Evolutionary conservation across 257 asterid genomes (phyloP), one percentile per base, ranked within the genome.

Genomic region (Petunia axillaris): DNA sequence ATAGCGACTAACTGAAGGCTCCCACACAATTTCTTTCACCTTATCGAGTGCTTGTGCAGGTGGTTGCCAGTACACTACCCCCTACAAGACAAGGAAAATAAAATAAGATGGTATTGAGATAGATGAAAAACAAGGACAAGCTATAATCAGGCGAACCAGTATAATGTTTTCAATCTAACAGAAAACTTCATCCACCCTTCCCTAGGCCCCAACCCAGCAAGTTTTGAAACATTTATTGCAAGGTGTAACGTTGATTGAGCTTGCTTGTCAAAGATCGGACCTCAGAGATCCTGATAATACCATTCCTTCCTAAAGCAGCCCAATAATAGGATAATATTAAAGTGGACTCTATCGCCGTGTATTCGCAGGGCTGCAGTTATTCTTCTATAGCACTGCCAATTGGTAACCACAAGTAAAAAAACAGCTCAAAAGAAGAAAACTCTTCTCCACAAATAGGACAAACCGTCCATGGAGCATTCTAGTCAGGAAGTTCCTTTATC

Each of bases 61-160:
- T 66, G 99, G 99, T 83, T 87, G 94, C 99, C 99, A 96, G 81
- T 96, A 86, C 76, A 96, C 99, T 39, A 94, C 96, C 8, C 99
- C 99, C 99, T 96, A 86, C 67, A 82, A 55, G 53, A 80, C 62
- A 57, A 57, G 0, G 7, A 48, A 9, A 71, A 73, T 11, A 73
- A 46, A 71, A 71, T 71, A 71, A 73, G 62, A 50, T 35, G 46
- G 6, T 73, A 13, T 35, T 35, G 50, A 50, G 59, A 73, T 73
- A 52, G 37, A 73, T 73, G 59, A 35, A 73, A 48, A 73, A 50
- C 60, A 48, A 50, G 35, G 44, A 35, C 62, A 50, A 3, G 2
- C 43, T 8, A 73, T 73, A 73, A 35, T 50, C 62, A 73, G 62
- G 35, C 46, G 25, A 70, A 50, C 58, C 76, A 70, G 46, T 16